These are phyloP conservation scores for Emmonsia crescens DNA, from an alignment of 2,329 filamentous ascomycete species.

Conservation along the genomic window DNA sequence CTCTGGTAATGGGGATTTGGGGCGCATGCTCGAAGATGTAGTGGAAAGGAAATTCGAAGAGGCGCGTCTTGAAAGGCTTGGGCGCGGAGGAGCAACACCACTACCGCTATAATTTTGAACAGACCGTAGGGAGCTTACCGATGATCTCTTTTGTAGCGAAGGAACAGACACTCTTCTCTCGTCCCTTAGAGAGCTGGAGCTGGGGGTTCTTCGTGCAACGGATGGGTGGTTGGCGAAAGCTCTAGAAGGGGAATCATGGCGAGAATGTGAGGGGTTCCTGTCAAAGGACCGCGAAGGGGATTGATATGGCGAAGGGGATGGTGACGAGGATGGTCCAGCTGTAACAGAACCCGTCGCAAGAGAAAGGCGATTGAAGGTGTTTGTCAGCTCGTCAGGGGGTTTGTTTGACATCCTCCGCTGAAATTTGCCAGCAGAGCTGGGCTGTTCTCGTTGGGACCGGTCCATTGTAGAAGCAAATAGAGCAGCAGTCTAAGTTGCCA, in stretches of 20 bases:
- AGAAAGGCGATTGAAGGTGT: slow-evolving; percentile 5
- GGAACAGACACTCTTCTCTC: slow-evolving; percentile 26
- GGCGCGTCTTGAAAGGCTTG: slow-evolving; percentile 25
- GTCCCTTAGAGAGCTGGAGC: slow-evolving; percentile 27
- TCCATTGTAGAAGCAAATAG: neutral
- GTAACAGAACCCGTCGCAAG: slow-evolving; percentile 3
- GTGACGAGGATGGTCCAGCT: neutral
- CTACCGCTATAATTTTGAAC: slow-evolving; percentile 18
- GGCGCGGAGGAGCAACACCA: slow-evolving; percentile 19
- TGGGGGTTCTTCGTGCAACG: slow-evolving; percentile 23
- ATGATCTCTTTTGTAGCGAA: slow-evolving; percentile 30
- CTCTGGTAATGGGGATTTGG: slow-evolving; percentile 17
- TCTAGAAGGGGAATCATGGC: slow-evolving; percentile 12
- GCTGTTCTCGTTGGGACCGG: neutral
- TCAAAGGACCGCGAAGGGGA: slow-evolving; percentile 3
- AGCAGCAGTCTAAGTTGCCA: neutral
- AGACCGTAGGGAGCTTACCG: slow-evolving; percentile 29
- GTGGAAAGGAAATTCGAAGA: slow-evolving; percentile 20
- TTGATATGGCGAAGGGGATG: neutral
- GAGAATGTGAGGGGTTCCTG: neutral
- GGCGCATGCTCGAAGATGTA: slow-evolving; percentile 20
- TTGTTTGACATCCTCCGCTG: slow-evolving; percentile 1
- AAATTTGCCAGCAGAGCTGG: neutral
- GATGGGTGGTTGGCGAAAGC: slow-evolving; percentile 9
- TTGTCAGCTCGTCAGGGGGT: neutral